Evolutionary conservation across 306 rosid genomes (phyloP), one percentile per base, ranked within the genome.

Genomic region (Dicorynia guianensis): DNA sequence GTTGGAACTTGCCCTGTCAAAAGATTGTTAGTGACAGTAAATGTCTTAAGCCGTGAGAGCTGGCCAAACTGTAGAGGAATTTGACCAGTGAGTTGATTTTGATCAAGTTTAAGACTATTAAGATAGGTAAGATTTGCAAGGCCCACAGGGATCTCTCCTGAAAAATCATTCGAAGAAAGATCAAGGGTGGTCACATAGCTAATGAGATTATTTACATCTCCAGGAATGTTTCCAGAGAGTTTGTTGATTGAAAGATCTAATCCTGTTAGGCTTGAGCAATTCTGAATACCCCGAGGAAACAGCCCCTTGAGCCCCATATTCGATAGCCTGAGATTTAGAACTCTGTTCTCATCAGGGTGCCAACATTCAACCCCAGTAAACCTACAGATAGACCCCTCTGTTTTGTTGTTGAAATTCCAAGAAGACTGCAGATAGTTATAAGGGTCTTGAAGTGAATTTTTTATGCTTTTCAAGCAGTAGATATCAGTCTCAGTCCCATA

Each of bases 321-420:
- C 0, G 91, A 80, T 50, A 93, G 84, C 63, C 57, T 78, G 76
- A 93, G 84, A 66, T 89, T 93, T 40, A 91, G 71, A 53, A 93
- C 97, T 67, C 34, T 82, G 72, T 83, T 87, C 78, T 93, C 98
- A 47, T 87, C 89, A 57, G 96, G 96, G 77, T 93, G 98, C 98
- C 98, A 93, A 76, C 98, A 93, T 20, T 91, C 87, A 10, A 93
- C 76, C 65, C 98, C 98, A 1, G 73, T 68, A 77, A 93, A 93
- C 74, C 63, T 85, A 82, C 98, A 93, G 71, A 89, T 87, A 75
- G 36, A 81, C 9, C 98, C 98, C 84, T 89, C 96, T 8, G 96
- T 79, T 0, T 2, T 33, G 56, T 91, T 93, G 84, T 78, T 40
- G 59, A 93, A 93, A 84, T 75, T 12, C 98, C 98, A 93, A 0